Conservation (phyloP, 768 basidiomycete species). For the Lactifluus piperatus region DNA sequence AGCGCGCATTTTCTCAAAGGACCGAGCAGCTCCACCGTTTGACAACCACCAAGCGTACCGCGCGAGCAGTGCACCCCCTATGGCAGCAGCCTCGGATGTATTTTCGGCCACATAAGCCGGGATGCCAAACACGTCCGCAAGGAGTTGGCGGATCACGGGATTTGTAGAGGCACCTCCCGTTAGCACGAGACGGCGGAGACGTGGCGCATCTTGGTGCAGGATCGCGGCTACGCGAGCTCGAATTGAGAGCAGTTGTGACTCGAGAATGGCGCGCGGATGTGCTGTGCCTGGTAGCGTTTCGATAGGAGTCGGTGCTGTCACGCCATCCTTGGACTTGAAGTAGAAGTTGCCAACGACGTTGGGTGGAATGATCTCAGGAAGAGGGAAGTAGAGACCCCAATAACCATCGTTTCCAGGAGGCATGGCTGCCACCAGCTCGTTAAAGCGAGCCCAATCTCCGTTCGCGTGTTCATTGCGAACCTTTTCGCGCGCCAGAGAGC, state of each 20-base stretch:
- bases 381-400: constrained; percentile 72
- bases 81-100: constrained; percentile 56
- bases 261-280: constrained; percentile 71
- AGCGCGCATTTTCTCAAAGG: constrained; percentile 57
- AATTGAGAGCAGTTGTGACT: constrained; percentile 81
- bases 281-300: constrained; percentile 34
- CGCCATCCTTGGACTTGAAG: constrained; percentile 36
- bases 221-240: constrained; percentile 61
- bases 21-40: constrained; percentile 32
- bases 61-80: constrained; percentile 65
- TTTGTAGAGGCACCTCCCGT: constrained; percentile 78
- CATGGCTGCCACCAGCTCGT: constrained; percentile 47
- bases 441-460: constrained; percentile 60
- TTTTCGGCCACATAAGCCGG: constrained; percentile 54
- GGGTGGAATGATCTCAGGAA: constrained; percentile 83
- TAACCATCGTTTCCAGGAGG: constrained; percentile 50
- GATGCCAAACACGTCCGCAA: constrained; percentile 73
- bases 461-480: constrained; percentile 58
- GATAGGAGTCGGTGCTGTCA: constrained; percentile 14
- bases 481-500: constrained; percentile 71
- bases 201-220: constrained; percentile 45
- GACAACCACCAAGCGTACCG: constrained; percentile 62
- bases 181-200: constrained; percentile 59
- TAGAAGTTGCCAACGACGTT: constrained; percentile 64
- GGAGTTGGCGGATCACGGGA: constrained; percentile 59